Base-by-base conservation (phyloP, 2,329 filamentous ascomycete genomes). In the Orbilia ellipsospora region DNA sequence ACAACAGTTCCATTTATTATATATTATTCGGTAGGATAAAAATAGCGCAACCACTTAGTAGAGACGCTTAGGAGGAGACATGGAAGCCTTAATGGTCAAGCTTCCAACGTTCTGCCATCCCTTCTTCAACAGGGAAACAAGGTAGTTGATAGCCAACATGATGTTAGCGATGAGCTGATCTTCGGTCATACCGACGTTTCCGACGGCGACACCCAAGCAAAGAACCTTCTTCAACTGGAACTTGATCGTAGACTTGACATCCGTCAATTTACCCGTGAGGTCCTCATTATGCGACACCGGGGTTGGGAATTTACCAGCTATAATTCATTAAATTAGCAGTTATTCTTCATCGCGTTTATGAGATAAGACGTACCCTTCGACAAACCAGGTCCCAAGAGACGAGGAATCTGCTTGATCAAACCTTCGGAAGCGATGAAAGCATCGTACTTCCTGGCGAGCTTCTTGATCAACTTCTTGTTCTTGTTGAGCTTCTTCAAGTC, bases 401-500 rank as follows among this genome's bases (percentile, higher is more conserved):
- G 95, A 82, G 95, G 95, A 82, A 99, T 98, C 89, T 97, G 94
- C 91, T 97, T 97, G 91, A 99, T 97, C 83, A 99, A 88, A 83
- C 91, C 88, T 84, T 99, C 95, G 84, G 94, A 98, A 84, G 95
- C 92, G 84, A 99, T 87, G 88, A 99, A 99, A 82, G 95, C 95
- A 86, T 99, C 95, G 90, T 99, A 98, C 89, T 99, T 99, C 90
- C 94, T 93, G 79, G 95, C 95, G 80, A 99, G 92, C 92, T 99
- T 99, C 93, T 99, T 99, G 91, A 99, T 97, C 83, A 98, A 91
- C 92, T 99, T 99, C 92, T 99, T 98, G 93, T 99, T 99, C 93
- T 99, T 99, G 92, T 99, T 99, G 81, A 99, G 93, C 92, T 99
- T 99, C 92, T 99, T 99, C 87, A 99, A 87, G 86, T 99, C 95